Evolutionary conservation across 1,284 basidiomycete genomes (phyloP), one percentile per base, ranked within the genome.

Genomic region (Omphalotus olearius): DNA sequence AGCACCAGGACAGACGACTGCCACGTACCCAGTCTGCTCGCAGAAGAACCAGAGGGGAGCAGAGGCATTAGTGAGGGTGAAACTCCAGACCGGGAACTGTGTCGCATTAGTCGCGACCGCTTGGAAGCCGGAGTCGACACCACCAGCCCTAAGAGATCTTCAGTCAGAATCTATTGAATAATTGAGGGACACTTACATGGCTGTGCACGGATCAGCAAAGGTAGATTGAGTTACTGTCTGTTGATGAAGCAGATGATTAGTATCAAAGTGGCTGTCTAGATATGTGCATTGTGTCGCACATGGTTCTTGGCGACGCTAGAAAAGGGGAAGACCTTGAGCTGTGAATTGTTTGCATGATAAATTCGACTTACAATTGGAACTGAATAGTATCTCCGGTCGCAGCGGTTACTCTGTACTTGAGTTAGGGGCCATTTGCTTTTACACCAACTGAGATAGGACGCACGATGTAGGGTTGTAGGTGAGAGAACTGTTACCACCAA

Each of bases 21-120:
- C 26, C 39, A 41, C 56, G 16, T 45, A 57, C 58, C 33, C 53
- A 20, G 54, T 53, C 53, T 63, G 62, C 2, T 50, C 53, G 50
- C 62, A 64, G 54, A 58, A 62, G 57, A 63, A 63, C 62, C 62
- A 64, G 17, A 64, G 56, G 6, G 62, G 61, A 35, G 56, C 42
- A 7, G 56, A 41, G 18, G 48, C 54, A 47, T 63, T 58, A 42
- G 52, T 47, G 20, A 64, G 48, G n/a, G 61, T 60, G 51, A 64
- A 56, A 33, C 55, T 60, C 60, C 59, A 62, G 14, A 57, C 44
- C 6, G 62, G 61, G 11, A 60, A 51, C 42, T 51, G 13, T 2
- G 59, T 59, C 17, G 57, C 51, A 48, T 56, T 55, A 9, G 57
- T 39, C 16, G 55, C 43, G 6, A 60, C 59, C 23, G 47, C 40